phyloP scores from a whole-genome alignment of 2,329 filamentous ascomycete genomes.

The Cladosporium sp. region DNA sequence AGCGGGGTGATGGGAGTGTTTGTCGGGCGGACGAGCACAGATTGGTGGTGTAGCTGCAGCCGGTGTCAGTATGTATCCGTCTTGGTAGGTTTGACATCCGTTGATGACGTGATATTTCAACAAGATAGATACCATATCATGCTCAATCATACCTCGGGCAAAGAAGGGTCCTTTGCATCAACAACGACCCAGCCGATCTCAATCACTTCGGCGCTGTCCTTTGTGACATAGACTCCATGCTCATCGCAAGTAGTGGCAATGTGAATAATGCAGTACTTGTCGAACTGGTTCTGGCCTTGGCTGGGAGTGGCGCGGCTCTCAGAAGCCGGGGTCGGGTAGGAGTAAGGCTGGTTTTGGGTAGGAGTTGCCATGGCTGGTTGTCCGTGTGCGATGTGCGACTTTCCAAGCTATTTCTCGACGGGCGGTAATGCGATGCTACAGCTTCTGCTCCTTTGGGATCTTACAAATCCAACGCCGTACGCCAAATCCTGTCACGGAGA shows the following conservation, averaged over 20 bases:
- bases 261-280: slow-evolving; percentile 97
- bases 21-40: slow-evolving; percentile 93
- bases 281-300: slow-evolving; percentile 45
- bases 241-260: slow-evolving; percentile 98
- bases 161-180: slow-evolving; percentile 28
- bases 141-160: slow-evolving; percentile 28
- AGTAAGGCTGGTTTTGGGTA: slow-evolving; percentile 25
- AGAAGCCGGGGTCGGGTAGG: slow-evolving; percentile 19
- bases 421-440: neutral
- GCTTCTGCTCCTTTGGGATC: slow-evolving; percentile 5
- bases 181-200: slow-evolving; percentile 93
- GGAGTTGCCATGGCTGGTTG: slow-evolving; percentile 27
- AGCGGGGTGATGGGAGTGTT: slow-evolving; percentile 98
- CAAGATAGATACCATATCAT: neutral
- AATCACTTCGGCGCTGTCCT: slow-evolving; percentile 98
- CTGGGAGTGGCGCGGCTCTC: slow-evolving; percentile 31
- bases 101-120: slow-evolving; percentile 2
- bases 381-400: neutral
- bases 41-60: slow-evolving; percentile 82
- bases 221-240: slow-evolving; percentile 98
- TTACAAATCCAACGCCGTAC: slow-evolving; percentile 12
- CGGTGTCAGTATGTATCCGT: slow-evolving; percentile 8
- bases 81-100: neutral
- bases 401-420: slow-evolving; percentile 7
- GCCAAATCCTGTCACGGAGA: slow-evolving; percentile 6